phyloP scores from a whole-genome alignment of 345 rosid species.

The Aegle marmelos region DNA sequence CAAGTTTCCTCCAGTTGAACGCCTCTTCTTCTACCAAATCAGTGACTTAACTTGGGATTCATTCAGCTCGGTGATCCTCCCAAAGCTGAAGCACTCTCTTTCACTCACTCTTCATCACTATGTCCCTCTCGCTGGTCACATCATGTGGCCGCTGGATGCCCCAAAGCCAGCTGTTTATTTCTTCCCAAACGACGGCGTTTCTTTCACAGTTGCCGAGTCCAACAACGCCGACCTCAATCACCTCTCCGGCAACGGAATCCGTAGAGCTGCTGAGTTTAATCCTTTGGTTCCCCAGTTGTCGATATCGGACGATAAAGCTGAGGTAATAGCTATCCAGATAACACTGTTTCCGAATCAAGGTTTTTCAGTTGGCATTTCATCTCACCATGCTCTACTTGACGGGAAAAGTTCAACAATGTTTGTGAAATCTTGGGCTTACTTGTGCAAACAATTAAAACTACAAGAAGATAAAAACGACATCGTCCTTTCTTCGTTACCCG shows the following conservation, averaged over 20 bases:
- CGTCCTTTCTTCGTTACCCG: slow-evolving; percentile 9
- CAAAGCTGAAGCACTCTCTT: slow-evolving; percentile 38
- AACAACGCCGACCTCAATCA: slow-evolving; percentile 16
- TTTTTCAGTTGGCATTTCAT: slow-evolving; percentile 30
- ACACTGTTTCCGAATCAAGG: slow-evolving; percentile 35
- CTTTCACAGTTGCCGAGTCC: slow-evolving; percentile 38
- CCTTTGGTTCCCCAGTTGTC: slow-evolving; percentile 32
- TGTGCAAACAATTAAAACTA: slow-evolving; percentile 10
- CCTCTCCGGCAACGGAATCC: not conserved
- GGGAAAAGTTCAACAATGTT: slow-evolving; percentile 35
- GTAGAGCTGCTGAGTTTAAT: slow-evolving; percentile 22
- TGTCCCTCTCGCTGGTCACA: slow-evolving; percentile 30
- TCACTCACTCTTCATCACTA: slow-evolving; percentile 31
- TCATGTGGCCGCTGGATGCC: slow-evolving; percentile 24
- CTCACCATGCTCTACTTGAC: slow-evolving; percentile 40
- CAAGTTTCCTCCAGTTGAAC: not conserved
- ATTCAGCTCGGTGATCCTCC: slow-evolving; percentile 35
- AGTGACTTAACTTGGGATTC: not conserved
- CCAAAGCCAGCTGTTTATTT: slow-evolving; percentile 23
- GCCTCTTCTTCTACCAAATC: not conserved
- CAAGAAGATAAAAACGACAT: not conserved
- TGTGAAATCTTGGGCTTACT: slow-evolving; percentile 40
- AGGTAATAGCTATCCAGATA: slow-evolving; percentile 20
- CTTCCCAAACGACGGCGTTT: slow-evolving; percentile 25
- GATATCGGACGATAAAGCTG: slow-evolving; percentile 15